Evolutionary conservation across 768 basidiomycete genomes (phyloP), one percentile per base, ranked within the genome.

Genomic region (Termitomyces sp.): DNA sequence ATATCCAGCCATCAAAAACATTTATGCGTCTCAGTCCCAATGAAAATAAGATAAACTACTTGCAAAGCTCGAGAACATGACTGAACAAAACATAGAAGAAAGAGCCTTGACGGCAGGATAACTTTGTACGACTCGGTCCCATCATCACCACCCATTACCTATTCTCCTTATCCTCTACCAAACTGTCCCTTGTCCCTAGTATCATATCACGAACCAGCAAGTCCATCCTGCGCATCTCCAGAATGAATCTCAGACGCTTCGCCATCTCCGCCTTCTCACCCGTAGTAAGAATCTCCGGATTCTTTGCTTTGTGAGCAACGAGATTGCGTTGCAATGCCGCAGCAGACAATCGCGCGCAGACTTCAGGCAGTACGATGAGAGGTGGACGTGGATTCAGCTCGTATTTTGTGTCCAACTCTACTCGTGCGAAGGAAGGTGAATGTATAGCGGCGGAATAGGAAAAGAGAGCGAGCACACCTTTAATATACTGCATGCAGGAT

Each of bases 321-420:
- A 88, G 74, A 59, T 88, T 88, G 11, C 79, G 71, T 58, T 75
- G 76, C 29, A 88, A 69, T 0, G 81, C 83, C 1, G 70, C 68
- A 5, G 61, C 56, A 15, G 83, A 78, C 12, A 86, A 71, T 11
- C 67, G 64, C 13, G 64, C 48, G 57, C 79, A 80, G 16, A 68
- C 56, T 7, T 60, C 54, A 4, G 81, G 75, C 44, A 76, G 68
- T 15, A 66, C 67, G 54, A 86, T 75, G 35, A 86, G 71, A 7
- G 85, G 84, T 0, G 83, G 75, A 0, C 50, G 49, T 3, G 75
- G 75, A 27, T 80, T 53, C 36, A 81, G 27, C 18, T 81, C 68
- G 67, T 86, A 86, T 53, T 76, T 66, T 4, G 64, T 62, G 31
- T 76, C 64, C 47, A 87, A 52, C 49, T 66, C 85, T 87, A 33